These are phyloP conservation scores for Solanum paucissectum DNA, from an alignment of 257 asterid species.

Conservation along the genomic window DNA sequence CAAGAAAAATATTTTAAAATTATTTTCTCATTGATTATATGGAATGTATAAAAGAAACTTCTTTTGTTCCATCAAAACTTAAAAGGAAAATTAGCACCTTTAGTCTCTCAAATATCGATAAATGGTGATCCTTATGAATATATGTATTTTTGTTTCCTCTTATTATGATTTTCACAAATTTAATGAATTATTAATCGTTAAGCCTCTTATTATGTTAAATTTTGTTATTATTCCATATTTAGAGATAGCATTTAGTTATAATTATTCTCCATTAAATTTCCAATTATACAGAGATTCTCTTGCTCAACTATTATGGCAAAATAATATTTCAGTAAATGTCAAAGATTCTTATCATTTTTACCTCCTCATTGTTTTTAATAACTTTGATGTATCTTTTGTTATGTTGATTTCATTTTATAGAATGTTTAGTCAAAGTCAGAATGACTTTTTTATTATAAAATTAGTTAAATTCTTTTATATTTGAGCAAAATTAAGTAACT, in stretches of 20 bases:
- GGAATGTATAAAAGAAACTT: background rate
- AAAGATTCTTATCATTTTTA: background rate
- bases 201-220: background rate
- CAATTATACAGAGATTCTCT: background rate
- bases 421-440: no score
- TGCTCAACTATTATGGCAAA: background rate
- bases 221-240: background rate
- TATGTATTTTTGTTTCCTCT: background rate
- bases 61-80: background rate
- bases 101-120: background rate
- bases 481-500: no score
- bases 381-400: background rate
- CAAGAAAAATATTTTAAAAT: background rate
- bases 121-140: background rate
- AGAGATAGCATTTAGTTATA: background rate
- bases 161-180: background rate
- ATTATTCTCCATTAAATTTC: background rate
- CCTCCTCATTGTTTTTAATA: background rate
- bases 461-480: no score
- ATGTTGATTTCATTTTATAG: background rate
- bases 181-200: background rate
- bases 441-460: no score
- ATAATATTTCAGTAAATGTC: background rate
- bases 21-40: background rate
- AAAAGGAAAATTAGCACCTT: background rate